A percentile compares a stretch with the other conserved stretches of the same genome.
Evolutionary conservation across 2,329 filamentous ascomycete species (phyloP).

Genomic region (Fusarium coicis): DNA sequence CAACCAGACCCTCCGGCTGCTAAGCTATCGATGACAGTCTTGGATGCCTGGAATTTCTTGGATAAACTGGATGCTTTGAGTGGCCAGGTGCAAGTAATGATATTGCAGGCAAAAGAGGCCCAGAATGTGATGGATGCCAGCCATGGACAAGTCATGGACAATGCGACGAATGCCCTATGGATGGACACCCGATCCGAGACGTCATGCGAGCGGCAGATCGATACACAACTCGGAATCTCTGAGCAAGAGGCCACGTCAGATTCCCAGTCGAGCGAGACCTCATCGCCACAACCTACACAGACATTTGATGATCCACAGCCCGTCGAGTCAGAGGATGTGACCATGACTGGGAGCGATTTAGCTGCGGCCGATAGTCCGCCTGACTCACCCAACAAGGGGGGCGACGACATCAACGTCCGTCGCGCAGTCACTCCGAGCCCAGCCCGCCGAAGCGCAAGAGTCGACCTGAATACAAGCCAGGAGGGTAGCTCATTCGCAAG

Average conservation of each 20-base stretch:
- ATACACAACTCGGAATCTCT: background rate
- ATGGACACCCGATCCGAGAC: background rate
- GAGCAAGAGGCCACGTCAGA: background rate
- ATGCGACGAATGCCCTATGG: background rate
- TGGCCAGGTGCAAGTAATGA: fast-evolving
- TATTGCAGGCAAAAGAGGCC: no score
- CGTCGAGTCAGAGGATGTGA: background rate
- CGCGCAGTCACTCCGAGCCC: background rate
- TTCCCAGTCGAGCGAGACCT: background rate
- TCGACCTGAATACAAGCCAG: background rate
- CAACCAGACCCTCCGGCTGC: no score
- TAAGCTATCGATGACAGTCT: no score
- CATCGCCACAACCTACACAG: background rate
- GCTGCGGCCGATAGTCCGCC: background rate
- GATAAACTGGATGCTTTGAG: no score
- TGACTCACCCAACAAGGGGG: background rate
- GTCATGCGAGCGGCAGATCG: background rate
- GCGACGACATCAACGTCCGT: background rate
- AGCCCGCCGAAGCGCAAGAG: background rate
- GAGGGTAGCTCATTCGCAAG: background rate
- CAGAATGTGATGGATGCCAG: background rate
- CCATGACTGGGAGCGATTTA: background rate
- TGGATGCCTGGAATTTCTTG: no score
- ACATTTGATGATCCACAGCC: background rate
- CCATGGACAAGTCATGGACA: background rate